Base-by-base conservation (phyloP, 192 early-diverging fungal species). In the Chytriomyces sp. region DNA sequence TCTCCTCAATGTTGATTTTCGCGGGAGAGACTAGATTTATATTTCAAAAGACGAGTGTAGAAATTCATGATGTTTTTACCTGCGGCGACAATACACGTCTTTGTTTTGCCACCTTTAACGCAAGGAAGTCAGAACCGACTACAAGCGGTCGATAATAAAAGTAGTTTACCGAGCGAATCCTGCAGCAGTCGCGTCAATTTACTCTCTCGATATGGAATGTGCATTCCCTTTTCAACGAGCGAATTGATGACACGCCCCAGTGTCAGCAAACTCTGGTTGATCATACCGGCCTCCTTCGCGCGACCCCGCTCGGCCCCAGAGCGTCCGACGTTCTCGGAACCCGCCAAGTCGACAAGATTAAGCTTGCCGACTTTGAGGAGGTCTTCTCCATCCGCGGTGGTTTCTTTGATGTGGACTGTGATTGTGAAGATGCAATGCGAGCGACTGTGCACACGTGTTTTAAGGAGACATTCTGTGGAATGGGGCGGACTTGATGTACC, bases 161-260 rank as follows among this genome's bases (percentile, higher is more conserved):
- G 64, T 89, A 91, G 55, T 90, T n/a, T 92, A 81, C 96, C 96
- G 34, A 98, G 82, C 1, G 95, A 98, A 81, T 97, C 95, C 78
- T 94, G 91, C 22, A 99, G 74, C 0, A 99, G 79, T 5, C 94
- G 77, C 0, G 95, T 99, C 36, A 99, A 78, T 75, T 96, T 98
- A 75, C 91, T 93, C 65, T 99, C 96, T 44, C 98, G 90, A 70
- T 98, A 99, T 0, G 98, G 98, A 60, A 98, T 86, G 70, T 98
- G 94, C 19, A 75, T 62, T 30, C 77, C 74, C 44, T 79, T 72
- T 71, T 96, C 96, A 19, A 93, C 94, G 2, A 99, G 82, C 0
- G 96, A 95, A 39, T 93, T 94, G 52, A 99, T 99, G 36, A 98
- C 98, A 68, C 96, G 93, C 69, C 96, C 98, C 44, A 99, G 85